phyloP scores from a whole-genome alignment of 2,329 filamentous ascomycete genomes.

The Byssochlamys sp. region DNA sequence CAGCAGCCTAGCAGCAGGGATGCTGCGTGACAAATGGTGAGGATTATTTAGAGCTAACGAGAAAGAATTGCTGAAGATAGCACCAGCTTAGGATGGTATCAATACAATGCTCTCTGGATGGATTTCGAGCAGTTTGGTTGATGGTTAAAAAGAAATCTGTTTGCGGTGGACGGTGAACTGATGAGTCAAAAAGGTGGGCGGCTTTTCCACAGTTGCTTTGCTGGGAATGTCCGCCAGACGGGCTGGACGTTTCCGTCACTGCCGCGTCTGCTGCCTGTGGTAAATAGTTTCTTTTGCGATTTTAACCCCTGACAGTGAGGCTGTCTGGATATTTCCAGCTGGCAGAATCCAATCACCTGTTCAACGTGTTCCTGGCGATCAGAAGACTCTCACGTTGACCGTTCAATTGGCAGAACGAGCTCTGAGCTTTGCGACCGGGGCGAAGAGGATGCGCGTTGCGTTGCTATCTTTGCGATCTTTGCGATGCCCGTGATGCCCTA shows the following conservation, averaged over 20 bases:
- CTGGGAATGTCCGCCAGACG: not conserved
- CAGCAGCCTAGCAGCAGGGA: conserved; percentile 5
- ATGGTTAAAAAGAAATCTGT: not conserved
- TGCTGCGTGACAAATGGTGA: conserved; percentile 6
- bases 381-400: not conserved
- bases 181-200: not conserved
- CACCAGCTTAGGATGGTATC: not conserved
- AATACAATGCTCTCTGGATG: not conserved
- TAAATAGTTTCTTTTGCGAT: not conserved
- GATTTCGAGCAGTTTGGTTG: not conserved
- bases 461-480: not conserved
- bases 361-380: not conserved
- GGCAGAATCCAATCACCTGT: not conserved
- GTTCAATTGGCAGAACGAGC: not conserved
- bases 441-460: not conserved
- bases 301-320: not conserved
- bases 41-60: not conserved
- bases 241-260: not conserved
- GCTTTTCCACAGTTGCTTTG: not conserved
- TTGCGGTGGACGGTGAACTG: not conserved
- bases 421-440: not conserved
- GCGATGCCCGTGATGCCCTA: not conserved
- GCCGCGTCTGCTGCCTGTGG: not conserved
- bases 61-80: not conserved
- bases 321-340: not conserved